Evolutionary conservation across 768 basidiomycete species (phyloP).

Genomic region (Podaxis sp.): DNA sequence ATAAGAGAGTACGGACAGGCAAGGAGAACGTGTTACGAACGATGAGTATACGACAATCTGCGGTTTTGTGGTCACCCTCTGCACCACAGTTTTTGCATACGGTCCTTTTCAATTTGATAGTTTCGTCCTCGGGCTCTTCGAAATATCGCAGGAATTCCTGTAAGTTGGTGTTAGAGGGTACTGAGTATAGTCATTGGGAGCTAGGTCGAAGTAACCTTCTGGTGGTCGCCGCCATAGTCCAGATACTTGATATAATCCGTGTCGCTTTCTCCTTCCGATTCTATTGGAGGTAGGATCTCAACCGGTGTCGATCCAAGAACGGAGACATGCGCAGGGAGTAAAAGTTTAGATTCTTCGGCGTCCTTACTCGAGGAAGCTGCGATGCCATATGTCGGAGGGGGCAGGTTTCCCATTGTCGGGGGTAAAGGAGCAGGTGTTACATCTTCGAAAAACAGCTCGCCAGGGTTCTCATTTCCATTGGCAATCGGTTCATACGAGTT

Average conservation of each 20-base stretch:
- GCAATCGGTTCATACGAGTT: not conserved
- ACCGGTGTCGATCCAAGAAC: slow-evolving; percentile 44
- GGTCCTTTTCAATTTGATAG: slow-evolving; percentile 37
- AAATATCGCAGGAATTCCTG: slow-evolving; percentile 66
- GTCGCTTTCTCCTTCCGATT: slow-evolving; percentile 45
- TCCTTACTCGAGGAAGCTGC: not conserved
- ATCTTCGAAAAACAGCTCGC: slow-evolving; percentile 48
- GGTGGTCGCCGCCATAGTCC: slow-evolving; percentile 58
- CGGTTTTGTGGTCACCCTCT: slow-evolving; percentile 65
- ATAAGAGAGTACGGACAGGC: slow-evolving; percentile 1
- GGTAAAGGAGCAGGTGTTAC: slow-evolving; percentile 33
- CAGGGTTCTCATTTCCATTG: not conserved
- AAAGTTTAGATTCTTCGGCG: slow-evolving; percentile 26
- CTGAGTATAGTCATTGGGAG: not conserved
- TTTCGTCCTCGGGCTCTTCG: slow-evolving; percentile 39
- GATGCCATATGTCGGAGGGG: not conserved
- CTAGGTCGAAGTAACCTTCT: slow-evolving; percentile 33
- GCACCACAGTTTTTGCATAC: slow-evolving; percentile 78
- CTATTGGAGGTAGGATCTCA: slow-evolving; percentile 40
- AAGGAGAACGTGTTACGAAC: slow-evolving; percentile 36
- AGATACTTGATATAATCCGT: slow-evolving; percentile 70
- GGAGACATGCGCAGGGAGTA: slow-evolving; percentile 70
- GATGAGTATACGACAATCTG: slow-evolving; percentile 66
- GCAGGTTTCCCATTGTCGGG: slow-evolving; percentile 15
- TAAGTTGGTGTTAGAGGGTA: not conserved